Conservation (phyloP, 2,329 filamentous ascomycete genomes). For the Diaporthe destruens region DNA sequence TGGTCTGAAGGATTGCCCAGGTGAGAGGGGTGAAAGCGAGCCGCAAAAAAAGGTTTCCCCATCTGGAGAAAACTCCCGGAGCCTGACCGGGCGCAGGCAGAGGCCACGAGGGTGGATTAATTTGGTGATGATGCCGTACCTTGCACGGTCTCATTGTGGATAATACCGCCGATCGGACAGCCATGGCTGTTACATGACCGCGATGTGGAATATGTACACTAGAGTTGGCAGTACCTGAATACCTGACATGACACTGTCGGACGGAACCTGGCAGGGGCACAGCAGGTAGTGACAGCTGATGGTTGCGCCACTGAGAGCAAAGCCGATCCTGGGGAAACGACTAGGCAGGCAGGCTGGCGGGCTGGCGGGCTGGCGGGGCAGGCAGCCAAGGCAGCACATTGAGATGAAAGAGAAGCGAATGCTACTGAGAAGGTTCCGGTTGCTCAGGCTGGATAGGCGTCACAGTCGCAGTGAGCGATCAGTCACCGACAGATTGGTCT, state of each 20-base stretch:
- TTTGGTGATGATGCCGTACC: slow-evolving; percentile 5
- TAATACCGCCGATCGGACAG: slow-evolving; percentile 15
- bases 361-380: no score
- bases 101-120: neutral
- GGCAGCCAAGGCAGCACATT: no score
- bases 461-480: slow-evolving; percentile 16
- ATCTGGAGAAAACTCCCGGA: neutral
- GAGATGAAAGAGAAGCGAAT: no score
- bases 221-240: no score
- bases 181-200: neutral
- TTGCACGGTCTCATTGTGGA: slow-evolving; percentile 21
- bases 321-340: slow-evolving; percentile 1
- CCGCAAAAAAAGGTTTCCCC: neutral
- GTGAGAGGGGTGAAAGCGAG: neutral
- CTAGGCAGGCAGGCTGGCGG: neutral
- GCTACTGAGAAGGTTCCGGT: slow-evolving; percentile 24
- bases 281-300: neutral
- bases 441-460: slow-evolving; percentile 26
- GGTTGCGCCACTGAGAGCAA: neutral
- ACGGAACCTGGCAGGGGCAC: slow-evolving; percentile 1
- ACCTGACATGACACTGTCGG: no score
- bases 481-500: slow-evolving; percentile 18
- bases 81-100: neutral
- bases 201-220: neutral
- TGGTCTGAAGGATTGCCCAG: neutral